Percentiles rank a stretch among this genome's conserved stretches.
Conservation (phyloP, 345 rosid genomes). For the sweet orange (Citrus sinensis) region DNA sequence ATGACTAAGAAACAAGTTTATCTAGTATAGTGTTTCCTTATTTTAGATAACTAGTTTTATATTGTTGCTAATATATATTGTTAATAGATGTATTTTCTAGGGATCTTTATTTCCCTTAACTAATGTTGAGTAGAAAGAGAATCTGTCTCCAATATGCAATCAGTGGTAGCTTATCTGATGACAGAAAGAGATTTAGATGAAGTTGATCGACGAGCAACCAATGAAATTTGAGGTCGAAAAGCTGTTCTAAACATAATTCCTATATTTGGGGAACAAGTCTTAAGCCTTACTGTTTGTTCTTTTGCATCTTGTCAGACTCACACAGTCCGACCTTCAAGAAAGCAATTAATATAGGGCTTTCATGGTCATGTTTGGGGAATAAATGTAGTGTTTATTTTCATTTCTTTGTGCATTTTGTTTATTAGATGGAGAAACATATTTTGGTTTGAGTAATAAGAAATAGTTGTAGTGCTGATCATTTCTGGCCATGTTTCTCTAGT, state of each 20-base stretch:
- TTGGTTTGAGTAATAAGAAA: not conserved
- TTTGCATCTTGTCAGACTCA: not conserved
- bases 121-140: not conserved
- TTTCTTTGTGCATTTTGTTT: not conserved
- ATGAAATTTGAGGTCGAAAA: not conserved
- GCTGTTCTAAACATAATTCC: not conserved
- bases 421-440: not conserved
- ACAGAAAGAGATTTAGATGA: not conserved
- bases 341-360: not conserved
- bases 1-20: not conserved
- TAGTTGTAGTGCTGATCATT: not conserved
- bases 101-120: not conserved
- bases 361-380: not conserved
- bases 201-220: not conserved
- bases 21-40: not conserved
- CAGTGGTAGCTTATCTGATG: not conserved
- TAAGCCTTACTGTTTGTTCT: not conserved
- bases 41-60: not conserved
- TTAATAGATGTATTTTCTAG: no score
- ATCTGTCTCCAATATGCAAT: not conserved
- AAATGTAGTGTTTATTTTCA: not conserved
- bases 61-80: not conserved
- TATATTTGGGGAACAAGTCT: not conserved
- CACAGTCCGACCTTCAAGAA: not conserved
- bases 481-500: not conserved